A percentile compares a stretch with the other conserved stretches of the same genome.
phyloP scores from a whole-genome alignment of 768 basidiomycete species.

The Kwoniella mangroviensis region DNA sequence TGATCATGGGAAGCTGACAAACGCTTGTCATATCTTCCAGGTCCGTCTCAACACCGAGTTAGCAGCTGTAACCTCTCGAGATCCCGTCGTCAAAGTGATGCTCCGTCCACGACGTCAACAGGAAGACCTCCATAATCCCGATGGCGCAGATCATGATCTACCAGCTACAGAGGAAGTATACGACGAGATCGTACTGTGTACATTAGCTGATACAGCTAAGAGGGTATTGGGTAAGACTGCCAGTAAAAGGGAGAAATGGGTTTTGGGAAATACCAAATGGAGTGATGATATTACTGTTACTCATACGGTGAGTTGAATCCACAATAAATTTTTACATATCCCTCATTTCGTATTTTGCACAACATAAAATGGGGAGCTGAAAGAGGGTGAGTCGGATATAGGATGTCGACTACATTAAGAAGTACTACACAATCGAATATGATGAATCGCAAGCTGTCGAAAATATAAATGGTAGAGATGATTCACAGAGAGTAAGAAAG shows the following conservation, averaged over 20 bases:
- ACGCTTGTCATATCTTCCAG: slow-evolving; percentile 11
- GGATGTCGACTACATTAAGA: slow-evolving; percentile 58
- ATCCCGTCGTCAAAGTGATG: slow-evolving; percentile 53
- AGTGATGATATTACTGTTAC: slow-evolving; percentile 62
- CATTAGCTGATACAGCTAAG: slow-evolving; percentile 61
- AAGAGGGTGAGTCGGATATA: too few relatives aligned
- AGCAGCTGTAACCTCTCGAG: slow-evolving; percentile 46
- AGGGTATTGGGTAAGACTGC: slow-evolving; percentile 60
- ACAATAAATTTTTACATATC: neutral
- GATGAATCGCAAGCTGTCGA: slow-evolving; percentile 49
- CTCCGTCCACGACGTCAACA: slow-evolving; percentile 51
- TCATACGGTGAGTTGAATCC: slow-evolving; percentile 56
- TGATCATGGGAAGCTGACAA: too few relatives aligned
- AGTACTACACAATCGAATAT: slow-evolving; percentile 58
- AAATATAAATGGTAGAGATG: slow-evolving; percentile 57
- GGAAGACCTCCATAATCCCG: slow-evolving; percentile 58
- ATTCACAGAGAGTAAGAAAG: slow-evolving; percentile 49
- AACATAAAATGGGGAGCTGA: neutral
- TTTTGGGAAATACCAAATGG: slow-evolving; percentile 62
- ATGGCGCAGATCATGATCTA: slow-evolving; percentile 56
- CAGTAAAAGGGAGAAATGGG: slow-evolving; percentile 59
- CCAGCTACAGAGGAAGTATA: slow-evolving; percentile 57
- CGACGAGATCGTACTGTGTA: slow-evolving; percentile 62
- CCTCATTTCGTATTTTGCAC: neutral
- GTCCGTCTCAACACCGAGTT: slow-evolving; percentile 59